Evolutionary conservation across 2,329 filamentous ascomycete genomes (phyloP).

Genomic region (Neoarthrinium moseri): DNA sequence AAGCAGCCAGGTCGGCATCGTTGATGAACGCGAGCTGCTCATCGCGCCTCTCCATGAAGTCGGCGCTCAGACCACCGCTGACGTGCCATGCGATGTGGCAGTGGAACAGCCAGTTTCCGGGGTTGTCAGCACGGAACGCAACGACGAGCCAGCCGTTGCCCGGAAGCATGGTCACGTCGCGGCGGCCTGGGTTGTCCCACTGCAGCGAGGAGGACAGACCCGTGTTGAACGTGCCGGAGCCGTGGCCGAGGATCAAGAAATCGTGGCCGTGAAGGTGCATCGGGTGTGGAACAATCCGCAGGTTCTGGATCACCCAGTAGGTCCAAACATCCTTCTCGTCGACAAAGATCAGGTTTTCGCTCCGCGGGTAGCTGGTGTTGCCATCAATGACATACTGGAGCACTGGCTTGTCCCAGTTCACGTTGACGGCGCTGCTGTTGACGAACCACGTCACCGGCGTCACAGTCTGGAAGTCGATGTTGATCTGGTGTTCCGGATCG

Average conservation of each 20-base stretch:
- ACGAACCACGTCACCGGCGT: constrained; percentile 11
- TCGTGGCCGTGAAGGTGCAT: constrained; percentile 31
- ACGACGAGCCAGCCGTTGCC: constrained; percentile 42
- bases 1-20: not conserved
- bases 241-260: constrained; percentile 25
- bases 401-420: constrained; percentile 28
- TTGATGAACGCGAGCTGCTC: constrained; percentile 11
- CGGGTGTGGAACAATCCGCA: constrained; percentile 16
- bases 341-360: constrained; percentile 15
- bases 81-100: constrained; percentile 52
- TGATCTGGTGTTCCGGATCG: not conserved
- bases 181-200: constrained; percentile 38
- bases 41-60: constrained; percentile 41
- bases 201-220: constrained; percentile 21
- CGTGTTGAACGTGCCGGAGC: constrained; percentile 2
- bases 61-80: constrained; percentile 43
- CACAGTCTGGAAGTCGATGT: not conserved
- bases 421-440: constrained; percentile 15
- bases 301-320: constrained; percentile 22
- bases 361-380: constrained; percentile 15
- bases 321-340: constrained; percentile 16
- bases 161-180: constrained; percentile 44
- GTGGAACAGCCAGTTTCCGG: constrained; percentile 45
- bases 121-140: constrained; percentile 47
- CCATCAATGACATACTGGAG: constrained; percentile 22